Evolutionary conservation across 345 rosid genomes (phyloP), one percentile per base, ranked within the genome.

Genomic region (Excoecaria cochinchinensis): DNA sequence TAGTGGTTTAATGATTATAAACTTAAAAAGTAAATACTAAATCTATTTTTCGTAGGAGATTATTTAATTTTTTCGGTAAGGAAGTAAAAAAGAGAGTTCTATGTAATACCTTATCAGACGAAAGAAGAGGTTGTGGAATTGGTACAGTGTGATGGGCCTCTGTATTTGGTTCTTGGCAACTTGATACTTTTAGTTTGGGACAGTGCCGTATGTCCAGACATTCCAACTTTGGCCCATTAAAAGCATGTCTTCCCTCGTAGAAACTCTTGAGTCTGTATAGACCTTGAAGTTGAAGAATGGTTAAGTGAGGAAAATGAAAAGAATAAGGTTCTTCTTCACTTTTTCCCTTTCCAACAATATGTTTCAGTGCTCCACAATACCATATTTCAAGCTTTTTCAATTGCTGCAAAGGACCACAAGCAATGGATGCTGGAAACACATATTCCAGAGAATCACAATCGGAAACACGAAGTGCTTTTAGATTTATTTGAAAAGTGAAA

Each of bases 211-310:
- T 63, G 0, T 50, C 13, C 64, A 81, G 36, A 3, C 7, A 5
- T 60, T n/a, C 31, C 62, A 80, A 67, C n/a, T 4, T 17, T 19
- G 76, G 73, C 83, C 83, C 71, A 44, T 80, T 73, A 11, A 66
- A 39, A 50, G 70, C 39, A 59, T 50, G 72, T 10, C 19, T 14
- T 2, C 65, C n/a, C 1, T 71, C 57, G 42, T n/a, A 72, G 44
- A 80, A 80, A 67, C 61, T 21, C 58, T 16, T 36, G 9, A 80
- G 17, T 3, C 42, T 21, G 7, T 61, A 52, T 10, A 80, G 74
- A 4, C 5, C 4, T 4, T 0, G 0, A 22, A 80, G 48, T 21
- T 1, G 0, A 36, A 76, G 52, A 0, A 0, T 1, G 15, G 48
- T 63, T 40, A 73, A 14, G 8, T 68, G 21, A 38, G 80, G 77